Evolutionary conservation across 2,329 filamentous ascomycete species (phyloP), one percentile per base, ranked within the genome.

Genomic region (Metarhizium rileyi): DNA sequence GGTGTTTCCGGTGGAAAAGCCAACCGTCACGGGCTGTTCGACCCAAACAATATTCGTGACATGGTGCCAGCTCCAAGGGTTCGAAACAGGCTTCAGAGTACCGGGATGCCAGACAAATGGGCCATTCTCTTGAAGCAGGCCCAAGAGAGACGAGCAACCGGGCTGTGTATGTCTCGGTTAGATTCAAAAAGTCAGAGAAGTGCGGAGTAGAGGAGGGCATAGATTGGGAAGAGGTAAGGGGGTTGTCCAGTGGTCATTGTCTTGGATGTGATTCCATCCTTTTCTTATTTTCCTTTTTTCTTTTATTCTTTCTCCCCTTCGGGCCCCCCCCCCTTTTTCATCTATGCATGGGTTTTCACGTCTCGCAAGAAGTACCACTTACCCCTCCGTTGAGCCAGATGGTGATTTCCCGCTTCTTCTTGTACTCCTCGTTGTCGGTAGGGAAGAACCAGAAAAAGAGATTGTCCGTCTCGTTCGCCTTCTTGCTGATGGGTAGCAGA

Each of bases 41-140:
- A 86, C 74, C 78, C 82, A 93, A 44, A 93, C 70, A 59, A 90
- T 78, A 22, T 59, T 59, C 26, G 52, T 53, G 27, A 60, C 53
- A 10, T 51, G 54, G 28, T 58, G 78, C 85, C 85, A 90, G n/a
- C 77, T 77, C 69, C 83, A 90, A 0, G 77, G 74, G 60, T 90
- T 90, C 42, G 71, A 67, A 0, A 81, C 72, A 0, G 86, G 85
- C 18, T 73, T 72, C 49, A 73, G 77, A 1, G 84, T 90, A 30
- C 87, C 87, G 12, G 79, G 73, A 60, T 84, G 78, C 83, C 84
- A 87, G 5, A 76, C 50, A 58, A 88, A 84, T 0, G 86, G 84
- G 0, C 87, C 86, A 57, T 89, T 90, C 57, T 91, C 87, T 46
- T 87, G 84, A 9, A 91, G 63, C 2, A 90, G 70, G 7, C 84